A percentile compares a stretch with the other conserved stretches of the same genome.
These are phyloP conservation scores for Tricharina praecox DNA, from an alignment of 495 filamentous ascomycete genomes.

Conservation along the genomic window DNA sequence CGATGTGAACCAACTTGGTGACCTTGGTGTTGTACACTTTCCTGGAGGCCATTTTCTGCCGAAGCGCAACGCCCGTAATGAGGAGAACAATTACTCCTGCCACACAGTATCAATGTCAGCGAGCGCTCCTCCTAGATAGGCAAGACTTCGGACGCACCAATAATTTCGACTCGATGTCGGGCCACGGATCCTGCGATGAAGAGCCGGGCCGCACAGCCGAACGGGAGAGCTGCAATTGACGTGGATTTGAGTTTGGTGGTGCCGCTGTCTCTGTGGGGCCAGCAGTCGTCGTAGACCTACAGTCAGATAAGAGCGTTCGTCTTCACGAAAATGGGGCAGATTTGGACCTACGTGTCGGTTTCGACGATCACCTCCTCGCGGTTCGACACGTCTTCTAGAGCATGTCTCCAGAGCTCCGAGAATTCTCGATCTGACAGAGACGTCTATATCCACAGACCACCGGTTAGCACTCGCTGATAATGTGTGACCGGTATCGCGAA, in stretches of 20 bases:
- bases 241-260: constrained; percentile 40
- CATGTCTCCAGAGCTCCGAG: constrained; percentile 74
- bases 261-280: constrained; percentile 18
- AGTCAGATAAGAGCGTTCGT: constrained; percentile 26
- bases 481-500: constrained; percentile 11
- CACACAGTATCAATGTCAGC: too few species aligned
- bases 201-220: constrained; percentile 74
- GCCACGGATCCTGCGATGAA: constrained; percentile 82
- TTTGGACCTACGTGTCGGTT: constrained; percentile 62
- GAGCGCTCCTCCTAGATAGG: too few species aligned
- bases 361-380: constrained; percentile 65
- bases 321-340: constrained; percentile 3
- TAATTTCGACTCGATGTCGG: constrained; percentile 80
- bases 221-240: constrained; percentile 76
- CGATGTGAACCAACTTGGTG: constrained; percentile 62
- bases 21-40: constrained; percentile 28
- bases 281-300: constrained; percentile 12
- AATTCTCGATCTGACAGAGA: constrained; percentile 53
- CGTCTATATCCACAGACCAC: constrained; percentile 10
- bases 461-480: constrained; percentile 33
- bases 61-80: constrained; percentile 36
- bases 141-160: constrained; percentile 17
- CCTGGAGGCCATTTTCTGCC: constrained; percentile 35
- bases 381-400: constrained; percentile 65
- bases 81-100: constrained; percentile 35